Evolutionary conservation across 2,329 filamentous ascomycete genomes (phyloP).

Genomic region (Teratosphaeria zuluensis): DNA sequence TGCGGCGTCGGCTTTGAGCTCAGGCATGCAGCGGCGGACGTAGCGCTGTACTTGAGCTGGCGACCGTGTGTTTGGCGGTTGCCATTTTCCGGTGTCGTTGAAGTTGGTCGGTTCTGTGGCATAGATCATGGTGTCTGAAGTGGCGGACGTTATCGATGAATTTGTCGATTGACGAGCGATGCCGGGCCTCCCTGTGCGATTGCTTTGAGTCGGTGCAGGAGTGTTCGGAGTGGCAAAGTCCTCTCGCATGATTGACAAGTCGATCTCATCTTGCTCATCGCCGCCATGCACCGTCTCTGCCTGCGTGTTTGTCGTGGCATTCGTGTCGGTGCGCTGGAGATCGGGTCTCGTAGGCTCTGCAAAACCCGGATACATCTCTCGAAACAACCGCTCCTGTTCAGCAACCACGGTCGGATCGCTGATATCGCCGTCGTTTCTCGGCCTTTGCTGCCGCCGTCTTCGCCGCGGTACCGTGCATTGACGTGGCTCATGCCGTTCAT

Average conservation of each 20-base stretch:
- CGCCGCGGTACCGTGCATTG: slow-evolving; percentile 40
- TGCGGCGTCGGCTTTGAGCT: slow-evolving; percentile 34
- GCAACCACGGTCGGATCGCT: slow-evolving; percentile 31
- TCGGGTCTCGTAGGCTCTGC: slow-evolving; percentile 13
- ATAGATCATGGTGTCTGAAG: slow-evolving; percentile 25
- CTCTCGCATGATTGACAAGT: slow-evolving; percentile 25
- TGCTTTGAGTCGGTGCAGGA: slow-evolving; percentile 2
- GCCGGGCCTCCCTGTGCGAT: slow-evolving; percentile 8
- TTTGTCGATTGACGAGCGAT: slow-evolving; percentile 17
- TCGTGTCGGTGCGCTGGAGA: slow-evolving; percentile 3
- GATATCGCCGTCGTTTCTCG: slow-evolving; percentile 20
- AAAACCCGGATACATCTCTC: slow-evolving; percentile 37
- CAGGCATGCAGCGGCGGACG: slow-evolving; percentile 38
- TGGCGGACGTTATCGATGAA: slow-evolving; percentile 15
- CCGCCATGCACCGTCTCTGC: slow-evolving; percentile 10
- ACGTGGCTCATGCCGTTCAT: slow-evolving; percentile 48
- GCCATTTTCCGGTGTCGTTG: slow-evolving; percentile 25
- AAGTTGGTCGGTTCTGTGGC: slow-evolving; percentile 23
- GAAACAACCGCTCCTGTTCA: slow-evolving; percentile 40
- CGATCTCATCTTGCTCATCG: slow-evolving; percentile 27
- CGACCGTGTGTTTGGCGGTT: slow-evolving; percentile 23
- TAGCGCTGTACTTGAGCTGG: slow-evolving; percentile 34
- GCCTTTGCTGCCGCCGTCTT: slow-evolving; percentile 26
- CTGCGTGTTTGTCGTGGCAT: slow-evolving; percentile 3
- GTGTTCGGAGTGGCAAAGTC: slow-evolving; percentile 10